These are phyloP conservation scores for Rhododendron griersonianum DNA, from an alignment of 148 eudicot species.

Conservation along the genomic window DNA sequence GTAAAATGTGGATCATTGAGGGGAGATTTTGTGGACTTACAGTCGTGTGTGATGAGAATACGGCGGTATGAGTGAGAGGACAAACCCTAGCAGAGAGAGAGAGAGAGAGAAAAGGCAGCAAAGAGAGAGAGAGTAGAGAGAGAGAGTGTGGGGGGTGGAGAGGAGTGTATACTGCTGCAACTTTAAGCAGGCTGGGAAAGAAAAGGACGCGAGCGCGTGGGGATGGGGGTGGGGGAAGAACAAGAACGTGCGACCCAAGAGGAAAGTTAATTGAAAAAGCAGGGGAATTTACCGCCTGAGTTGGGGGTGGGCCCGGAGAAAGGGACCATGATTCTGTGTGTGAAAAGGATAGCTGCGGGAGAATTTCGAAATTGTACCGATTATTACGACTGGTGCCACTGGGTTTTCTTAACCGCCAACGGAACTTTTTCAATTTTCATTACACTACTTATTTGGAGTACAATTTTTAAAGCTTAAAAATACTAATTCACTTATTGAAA, in stretches of 20 bases:
- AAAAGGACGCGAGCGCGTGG: neutral
- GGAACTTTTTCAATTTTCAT: neutral
- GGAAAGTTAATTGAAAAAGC: neutral
- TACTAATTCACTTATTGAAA: too few relatives aligned
- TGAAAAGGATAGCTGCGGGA: neutral
- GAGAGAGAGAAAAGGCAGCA: neutral
- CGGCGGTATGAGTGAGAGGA: neutral
- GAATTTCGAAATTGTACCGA: neutral
- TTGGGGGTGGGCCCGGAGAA: neutral
- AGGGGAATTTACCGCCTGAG: neutral
- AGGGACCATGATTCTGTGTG: neutral
- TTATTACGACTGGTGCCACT: neutral
- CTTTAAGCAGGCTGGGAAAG: neutral
- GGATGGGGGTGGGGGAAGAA: neutral
- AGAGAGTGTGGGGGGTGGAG: neutral
- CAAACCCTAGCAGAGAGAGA: conserved; percentile 1
- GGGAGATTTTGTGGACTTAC: neutral
- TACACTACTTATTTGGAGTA: too few relatives aligned
- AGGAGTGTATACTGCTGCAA: neutral
- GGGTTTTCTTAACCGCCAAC: neutral
- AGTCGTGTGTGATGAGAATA: neutral
- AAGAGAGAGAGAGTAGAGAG: neutral
- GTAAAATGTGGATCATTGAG: neutral
- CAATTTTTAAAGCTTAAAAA: too few relatives aligned
- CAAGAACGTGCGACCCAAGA: neutral